Base-by-base conservation (phyloP, 768 basidiomycete species). In the Naganishia antarctica region DNA sequence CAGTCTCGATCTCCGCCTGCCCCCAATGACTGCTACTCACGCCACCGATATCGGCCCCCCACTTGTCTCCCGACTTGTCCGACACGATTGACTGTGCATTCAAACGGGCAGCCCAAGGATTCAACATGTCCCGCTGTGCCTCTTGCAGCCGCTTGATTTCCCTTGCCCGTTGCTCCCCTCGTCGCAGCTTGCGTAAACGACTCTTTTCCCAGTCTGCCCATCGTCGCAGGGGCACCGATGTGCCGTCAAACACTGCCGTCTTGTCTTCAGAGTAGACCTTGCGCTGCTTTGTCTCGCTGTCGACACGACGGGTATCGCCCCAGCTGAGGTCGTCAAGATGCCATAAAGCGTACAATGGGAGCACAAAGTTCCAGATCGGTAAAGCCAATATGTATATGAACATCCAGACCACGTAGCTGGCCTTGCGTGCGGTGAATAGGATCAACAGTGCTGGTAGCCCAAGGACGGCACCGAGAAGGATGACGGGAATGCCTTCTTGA, bases 131-230 rank as follows among this genome's bases (percentile, higher is more conserved):
- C 53, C n/a, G 28, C 34, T 26, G 2, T 21, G 48, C 48, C 23
- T 53, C 18, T 25, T 63, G 34, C 25, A 29, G 28, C 40, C 28
- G 84, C 72, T 92, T 91, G 69, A 96, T 83, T 7, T 97, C 91
- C 71, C 81, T 82, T 64, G 87, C 80, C 63, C 91, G 65, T 64
- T 68, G 70, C 64, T 73, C 74, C 25, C 46, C 93, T 1, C 96
- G 86, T 66, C 84, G 85, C 32, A 94, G 67, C 79, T 97, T 98
- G 57, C 94, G 87, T 49, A 98, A 81, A 46, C 96, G 83, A 26
- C 91, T 94, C 25, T 92, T 85, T 74, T 99, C 96, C 96, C 94
- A 99, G 71, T 99, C 94, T 78, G 98, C 96, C 96, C 96, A 99
- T 53, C 94, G 84, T n/a, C 94, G 85, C 74, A 98, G 79, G 0